These are phyloP conservation scores for Fistulifera solaris DNA, from an alignment of 108 stramenopile species.

Conservation along the genomic window DNA sequence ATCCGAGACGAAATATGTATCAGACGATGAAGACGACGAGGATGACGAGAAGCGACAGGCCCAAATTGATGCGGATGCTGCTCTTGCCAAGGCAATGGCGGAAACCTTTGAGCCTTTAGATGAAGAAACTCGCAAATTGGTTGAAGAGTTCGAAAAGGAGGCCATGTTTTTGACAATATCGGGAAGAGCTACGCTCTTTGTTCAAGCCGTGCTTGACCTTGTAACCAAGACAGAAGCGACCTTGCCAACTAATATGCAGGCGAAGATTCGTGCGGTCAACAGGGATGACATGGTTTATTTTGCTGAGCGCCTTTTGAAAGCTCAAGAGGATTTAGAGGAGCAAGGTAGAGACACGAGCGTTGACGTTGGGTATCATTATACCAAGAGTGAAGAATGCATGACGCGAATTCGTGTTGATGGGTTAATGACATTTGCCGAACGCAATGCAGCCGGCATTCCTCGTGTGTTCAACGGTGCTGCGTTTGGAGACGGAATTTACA, in stretches of 20 bases:
- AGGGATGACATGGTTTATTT: conserved; percentile 4
- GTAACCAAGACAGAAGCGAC: neutral
- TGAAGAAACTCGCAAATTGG: no score
- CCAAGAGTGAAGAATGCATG: conserved; percentile 18
- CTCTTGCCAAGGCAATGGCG: no score
- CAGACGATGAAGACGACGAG: no score
- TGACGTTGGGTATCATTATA: conserved; percentile 35
- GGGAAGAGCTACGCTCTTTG: neutral
- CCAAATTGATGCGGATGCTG: no score
- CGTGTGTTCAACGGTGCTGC: conserved; percentile 10
- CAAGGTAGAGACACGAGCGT: conserved; percentile 1
- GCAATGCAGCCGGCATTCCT: conserved; percentile 9
- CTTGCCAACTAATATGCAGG: neutral
- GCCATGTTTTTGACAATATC: no score
- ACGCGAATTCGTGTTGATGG: conserved; percentile 15
- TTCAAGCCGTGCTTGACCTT: neutral
- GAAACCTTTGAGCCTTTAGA: no score
- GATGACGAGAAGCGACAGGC: no score
- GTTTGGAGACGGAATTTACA: conserved; percentile 41
- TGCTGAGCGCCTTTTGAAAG: neutral
- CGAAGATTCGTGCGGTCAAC: neutral
- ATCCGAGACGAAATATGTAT: no score
- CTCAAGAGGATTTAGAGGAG: neutral
- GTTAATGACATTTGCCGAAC: conserved; percentile 22
- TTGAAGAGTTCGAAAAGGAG: no score